phyloP scores from a whole-genome alignment of 352 stramenopile species.

The Pythium coloratum region DNA sequence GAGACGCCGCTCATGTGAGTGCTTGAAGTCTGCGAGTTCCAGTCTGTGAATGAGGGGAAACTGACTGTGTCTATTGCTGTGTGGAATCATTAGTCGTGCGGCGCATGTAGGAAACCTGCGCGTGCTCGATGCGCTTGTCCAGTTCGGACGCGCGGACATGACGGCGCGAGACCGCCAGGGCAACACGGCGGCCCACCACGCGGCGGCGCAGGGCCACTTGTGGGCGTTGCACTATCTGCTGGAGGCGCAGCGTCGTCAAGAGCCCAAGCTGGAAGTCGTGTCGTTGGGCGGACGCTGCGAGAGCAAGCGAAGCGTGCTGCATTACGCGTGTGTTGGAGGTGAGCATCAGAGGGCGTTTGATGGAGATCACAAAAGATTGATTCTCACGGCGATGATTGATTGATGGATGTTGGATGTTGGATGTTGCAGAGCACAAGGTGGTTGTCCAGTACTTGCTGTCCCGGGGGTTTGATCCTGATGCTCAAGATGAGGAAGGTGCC shows the following conservation, averaged over 20 bases:
- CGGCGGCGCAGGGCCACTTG: slow-evolving; percentile 65
- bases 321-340: slow-evolving; percentile 58
- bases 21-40: no score
- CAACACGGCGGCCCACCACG: slow-evolving; percentile 73
- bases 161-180: slow-evolving; percentile 51
- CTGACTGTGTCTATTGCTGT: not conserved
- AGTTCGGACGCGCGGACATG: slow-evolving; percentile 50
- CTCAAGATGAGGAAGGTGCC: slow-evolving; percentile 40
- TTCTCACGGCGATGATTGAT: not conserved
- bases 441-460: slow-evolving; percentile 70
- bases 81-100: slow-evolving; percentile 42
- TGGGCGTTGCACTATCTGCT: slow-evolving; percentile 78
- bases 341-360: not conserved
- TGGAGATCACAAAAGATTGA: not conserved
- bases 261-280: slow-evolving; percentile 19
- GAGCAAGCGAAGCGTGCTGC: slow-evolving; percentile 42
- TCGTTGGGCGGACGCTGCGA: slow-evolving; percentile 31
- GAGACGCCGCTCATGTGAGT: slow-evolving; percentile 78
- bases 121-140: slow-evolving; percentile 58
- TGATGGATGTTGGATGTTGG: not conserved
- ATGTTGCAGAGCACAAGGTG: slow-evolving; percentile 53
- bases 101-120: slow-evolving; percentile 68
- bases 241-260: slow-evolving; percentile 37
- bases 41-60: not conserved
- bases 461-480: slow-evolving; percentile 52